phyloP scores from a whole-genome alignment of 768 basidiomycete species.

The Pholiota molesta region DNA sequence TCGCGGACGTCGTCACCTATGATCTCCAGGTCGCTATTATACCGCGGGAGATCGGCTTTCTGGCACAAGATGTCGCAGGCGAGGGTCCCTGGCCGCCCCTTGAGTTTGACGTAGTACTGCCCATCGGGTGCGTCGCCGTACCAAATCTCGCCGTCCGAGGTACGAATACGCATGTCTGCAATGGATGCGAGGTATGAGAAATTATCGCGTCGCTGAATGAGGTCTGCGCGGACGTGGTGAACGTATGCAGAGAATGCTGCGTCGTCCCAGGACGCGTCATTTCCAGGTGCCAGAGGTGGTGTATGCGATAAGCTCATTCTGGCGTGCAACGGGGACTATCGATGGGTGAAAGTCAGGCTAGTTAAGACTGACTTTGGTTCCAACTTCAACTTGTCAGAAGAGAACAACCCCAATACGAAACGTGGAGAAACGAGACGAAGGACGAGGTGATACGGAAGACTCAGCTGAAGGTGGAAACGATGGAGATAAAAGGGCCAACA shows the following conservation, averaged over 20 bases:
- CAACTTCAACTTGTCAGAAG: no score
- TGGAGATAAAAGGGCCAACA: no score
- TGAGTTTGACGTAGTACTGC: background rate
- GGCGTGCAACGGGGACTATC: no score
- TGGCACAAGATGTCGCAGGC: background rate
- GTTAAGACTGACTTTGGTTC: no score
- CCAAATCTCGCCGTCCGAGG: background rate
- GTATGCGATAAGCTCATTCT: no score
- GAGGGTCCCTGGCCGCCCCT: background rate
- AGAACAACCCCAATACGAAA: no score
- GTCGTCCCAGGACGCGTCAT: background rate
- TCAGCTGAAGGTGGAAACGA: no score
- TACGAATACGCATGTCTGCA: background rate
- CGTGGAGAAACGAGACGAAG: no score
- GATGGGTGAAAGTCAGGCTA: no score
- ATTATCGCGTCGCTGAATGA: background rate
- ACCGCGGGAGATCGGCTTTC: background rate
- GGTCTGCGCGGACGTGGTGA: background rate
- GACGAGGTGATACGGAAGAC: no score
- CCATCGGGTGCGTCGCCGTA: background rate
- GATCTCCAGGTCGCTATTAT: background rate
- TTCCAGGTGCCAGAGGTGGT: no score
- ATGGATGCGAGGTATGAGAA: background rate
- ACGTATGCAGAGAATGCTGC: background rate
- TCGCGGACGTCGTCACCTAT: background rate